These are phyloP conservation scores for Cladophialophora bantiana DNA, from an alignment of 2,329 filamentous ascomycete species.

Conservation along the genomic window DNA sequence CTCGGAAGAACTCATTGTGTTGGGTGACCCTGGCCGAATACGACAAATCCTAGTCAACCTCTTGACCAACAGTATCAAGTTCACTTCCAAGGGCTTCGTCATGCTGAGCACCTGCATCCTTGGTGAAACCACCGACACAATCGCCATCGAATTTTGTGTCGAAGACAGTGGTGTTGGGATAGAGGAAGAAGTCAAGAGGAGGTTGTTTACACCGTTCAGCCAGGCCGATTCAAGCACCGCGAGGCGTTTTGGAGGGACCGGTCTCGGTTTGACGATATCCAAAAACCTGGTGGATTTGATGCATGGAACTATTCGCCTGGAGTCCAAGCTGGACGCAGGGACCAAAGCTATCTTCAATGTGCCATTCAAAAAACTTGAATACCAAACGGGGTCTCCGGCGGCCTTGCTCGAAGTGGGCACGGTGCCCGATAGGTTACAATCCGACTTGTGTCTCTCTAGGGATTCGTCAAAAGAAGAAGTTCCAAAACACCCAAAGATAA, in stretches of 20 bases:
- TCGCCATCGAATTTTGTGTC: slow-evolving; percentile 74
- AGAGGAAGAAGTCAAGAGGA: slow-evolving; percentile 75
- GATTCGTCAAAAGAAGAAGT: slow-evolving; percentile 30
- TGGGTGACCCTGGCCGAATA: slow-evolving; percentile 77
- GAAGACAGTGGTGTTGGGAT: slow-evolving; percentile 84
- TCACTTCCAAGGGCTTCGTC: slow-evolving; percentile 72
- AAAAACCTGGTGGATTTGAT: slow-evolving; percentile 82
- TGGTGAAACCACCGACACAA: slow-evolving; percentile 68
- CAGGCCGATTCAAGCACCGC: slow-evolving; percentile 83
- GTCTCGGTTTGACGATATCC: slow-evolving; percentile 78
- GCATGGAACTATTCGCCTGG: slow-evolving; percentile 74
- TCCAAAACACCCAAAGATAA: slow-evolving; percentile 3
- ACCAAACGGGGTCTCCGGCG: slow-evolving; percentile 51
- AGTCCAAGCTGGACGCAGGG: slow-evolving; percentile 71
- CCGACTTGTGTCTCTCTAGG: slow-evolving; percentile 49
- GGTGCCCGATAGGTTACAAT: slow-evolving; percentile 48
- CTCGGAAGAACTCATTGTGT: slow-evolving; percentile 70
- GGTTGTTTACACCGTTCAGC: slow-evolving; percentile 79
- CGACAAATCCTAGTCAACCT: slow-evolving; percentile 81
- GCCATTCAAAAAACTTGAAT: slow-evolving; percentile 74
- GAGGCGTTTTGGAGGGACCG: slow-evolving; percentile 78
- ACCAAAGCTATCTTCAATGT: slow-evolving; percentile 80
- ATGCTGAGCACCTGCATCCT: slow-evolving; percentile 70
- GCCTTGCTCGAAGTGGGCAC: slow-evolving; percentile 67
- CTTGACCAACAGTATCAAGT: slow-evolving; percentile 78